Percentiles rank a stretch among this genome's conserved stretches.
These are phyloP conservation scores for Leccinum rimulosum DNA, from an alignment of 768 basidiomycete genomes.

Conservation along the genomic window DNA sequence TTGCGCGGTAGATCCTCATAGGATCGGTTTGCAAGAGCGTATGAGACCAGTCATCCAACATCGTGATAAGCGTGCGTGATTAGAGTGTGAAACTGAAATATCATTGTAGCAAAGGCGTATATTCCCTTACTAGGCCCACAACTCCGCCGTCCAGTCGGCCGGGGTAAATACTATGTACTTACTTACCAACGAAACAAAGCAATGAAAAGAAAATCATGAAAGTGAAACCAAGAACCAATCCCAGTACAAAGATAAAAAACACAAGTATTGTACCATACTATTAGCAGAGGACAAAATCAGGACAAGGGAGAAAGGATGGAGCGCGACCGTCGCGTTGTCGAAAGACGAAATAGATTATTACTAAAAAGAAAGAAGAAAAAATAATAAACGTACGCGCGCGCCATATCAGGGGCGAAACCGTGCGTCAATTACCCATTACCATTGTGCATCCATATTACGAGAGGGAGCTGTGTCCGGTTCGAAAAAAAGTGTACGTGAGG, in stretches of 20 bases:
- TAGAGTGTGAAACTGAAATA: not conserved
- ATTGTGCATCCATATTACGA: not conserved
- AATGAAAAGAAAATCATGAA: not conserved
- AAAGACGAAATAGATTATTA: not conserved
- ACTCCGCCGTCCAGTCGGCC: no score
- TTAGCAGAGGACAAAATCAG: not conserved
- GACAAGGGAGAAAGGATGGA: not conserved
- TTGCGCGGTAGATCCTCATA: slow-evolving; percentile 82
- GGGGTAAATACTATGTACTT: not conserved
- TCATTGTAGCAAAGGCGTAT: not conserved
- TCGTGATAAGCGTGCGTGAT: slow-evolving; percentile 10
- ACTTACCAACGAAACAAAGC: not conserved
- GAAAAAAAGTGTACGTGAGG: not conserved
- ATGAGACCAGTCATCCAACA: slow-evolving; percentile 39
- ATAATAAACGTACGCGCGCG: not conserved
- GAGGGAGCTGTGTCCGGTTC: not conserved
- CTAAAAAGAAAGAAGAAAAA: not conserved
- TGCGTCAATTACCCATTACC: not conserved
- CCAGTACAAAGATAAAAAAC: not conserved
- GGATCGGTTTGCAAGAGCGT: slow-evolving; percentile 53
- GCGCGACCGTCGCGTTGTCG: not conserved
- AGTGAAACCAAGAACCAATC: no score
- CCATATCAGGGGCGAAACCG: not conserved
- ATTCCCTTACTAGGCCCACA: no score
- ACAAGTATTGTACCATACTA: not conserved